Conservation (phyloP, 129 eudicot genomes). For the Saposhnikovia divaricata region DNA sequence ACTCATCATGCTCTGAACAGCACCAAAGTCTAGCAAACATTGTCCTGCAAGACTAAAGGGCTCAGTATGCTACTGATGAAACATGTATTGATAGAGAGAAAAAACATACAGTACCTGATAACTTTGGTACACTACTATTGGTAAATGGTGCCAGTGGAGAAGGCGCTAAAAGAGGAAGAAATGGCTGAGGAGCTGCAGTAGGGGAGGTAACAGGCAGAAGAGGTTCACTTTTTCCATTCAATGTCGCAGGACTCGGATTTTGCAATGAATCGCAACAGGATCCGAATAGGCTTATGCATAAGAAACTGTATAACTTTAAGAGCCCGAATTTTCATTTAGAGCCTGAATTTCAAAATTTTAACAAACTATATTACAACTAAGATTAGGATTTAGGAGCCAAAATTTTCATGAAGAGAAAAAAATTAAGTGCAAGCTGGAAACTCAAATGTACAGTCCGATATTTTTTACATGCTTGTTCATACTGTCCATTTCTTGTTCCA, state of each 20-base stretch:
- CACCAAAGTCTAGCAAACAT: conserved; percentile 61
- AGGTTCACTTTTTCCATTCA: conserved; percentile 30
- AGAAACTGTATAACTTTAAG: neutral
- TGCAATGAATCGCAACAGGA: conserved; percentile 26
- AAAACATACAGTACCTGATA: conserved; percentile 56
- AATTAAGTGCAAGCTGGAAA: neutral
- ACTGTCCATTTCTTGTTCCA: neutral
- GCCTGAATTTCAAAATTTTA: neutral
- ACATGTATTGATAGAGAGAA: neutral
- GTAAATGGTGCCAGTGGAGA: conserved; percentile 89
- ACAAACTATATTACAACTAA: neutral
- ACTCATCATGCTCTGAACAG: conserved; percentile 59
- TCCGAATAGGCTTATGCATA: conserved; percentile 35
- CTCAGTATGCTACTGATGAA: neutral
- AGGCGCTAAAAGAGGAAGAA: conserved; percentile 89
- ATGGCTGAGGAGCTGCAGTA: conserved; percentile 74
- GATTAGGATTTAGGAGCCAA: neutral
- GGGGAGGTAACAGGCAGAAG: conserved; percentile 72
- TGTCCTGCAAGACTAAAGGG: conserved; percentile 39
- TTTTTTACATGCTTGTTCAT: neutral
- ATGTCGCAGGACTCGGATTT: conserved; percentile 21
- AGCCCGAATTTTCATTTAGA: neutral
- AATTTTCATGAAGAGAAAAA: neutral
- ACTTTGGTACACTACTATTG: conserved; percentile 65
- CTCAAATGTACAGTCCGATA: neutral